Conservation (phyloP, 2,329 filamentous ascomycete genomes). For the Aureobasidium sp. region DNA sequence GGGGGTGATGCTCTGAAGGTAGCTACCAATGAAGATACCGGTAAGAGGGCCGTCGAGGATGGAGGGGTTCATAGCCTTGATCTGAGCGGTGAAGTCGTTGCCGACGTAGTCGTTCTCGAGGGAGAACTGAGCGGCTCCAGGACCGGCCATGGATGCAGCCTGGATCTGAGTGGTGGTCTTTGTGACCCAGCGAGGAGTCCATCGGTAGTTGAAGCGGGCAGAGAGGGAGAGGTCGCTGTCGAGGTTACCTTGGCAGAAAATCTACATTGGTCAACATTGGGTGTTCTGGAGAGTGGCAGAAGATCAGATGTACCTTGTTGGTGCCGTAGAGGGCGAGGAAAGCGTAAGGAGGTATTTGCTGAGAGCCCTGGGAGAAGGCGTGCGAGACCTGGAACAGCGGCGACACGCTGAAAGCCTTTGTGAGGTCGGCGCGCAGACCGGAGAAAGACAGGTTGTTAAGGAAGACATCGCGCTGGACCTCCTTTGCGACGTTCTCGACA, state of each 20-base stretch:
- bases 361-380: conserved; percentile 85
- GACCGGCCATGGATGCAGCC: conserved; percentile 39
- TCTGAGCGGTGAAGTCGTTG: conserved; percentile 81
- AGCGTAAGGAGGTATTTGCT: conserved; percentile 86
- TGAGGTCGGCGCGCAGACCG: conserved; percentile 90
- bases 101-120: conserved; percentile 95
- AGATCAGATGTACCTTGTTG: conserved; percentile 57
- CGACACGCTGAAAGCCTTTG: conserved; percentile 88
- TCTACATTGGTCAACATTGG: conserved; percentile 43
- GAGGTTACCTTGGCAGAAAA: conserved; percentile 91
- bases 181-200: conserved; percentile 70
- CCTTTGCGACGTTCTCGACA: conserved; percentile 79
- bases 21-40: conserved; percentile 91
- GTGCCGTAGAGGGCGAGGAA: conserved; percentile 93
- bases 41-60: conserved; percentile 85
- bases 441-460: conserved; percentile 96
- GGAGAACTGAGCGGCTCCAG: conserved; percentile 78
- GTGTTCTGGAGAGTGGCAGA: no score
- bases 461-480: conserved; percentile 94
- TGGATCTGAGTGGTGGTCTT: conserved; percentile 85
- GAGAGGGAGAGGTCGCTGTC: conserved; percentile 87
- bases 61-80: conserved; percentile 96
- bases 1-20: conserved; percentile 87
- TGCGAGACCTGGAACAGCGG: conserved; percentile 97
- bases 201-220: conserved; percentile 89